Conservation (phyloP, 495 filamentous ascomycete species). For the Trichoderma erinaceum region DNA sequence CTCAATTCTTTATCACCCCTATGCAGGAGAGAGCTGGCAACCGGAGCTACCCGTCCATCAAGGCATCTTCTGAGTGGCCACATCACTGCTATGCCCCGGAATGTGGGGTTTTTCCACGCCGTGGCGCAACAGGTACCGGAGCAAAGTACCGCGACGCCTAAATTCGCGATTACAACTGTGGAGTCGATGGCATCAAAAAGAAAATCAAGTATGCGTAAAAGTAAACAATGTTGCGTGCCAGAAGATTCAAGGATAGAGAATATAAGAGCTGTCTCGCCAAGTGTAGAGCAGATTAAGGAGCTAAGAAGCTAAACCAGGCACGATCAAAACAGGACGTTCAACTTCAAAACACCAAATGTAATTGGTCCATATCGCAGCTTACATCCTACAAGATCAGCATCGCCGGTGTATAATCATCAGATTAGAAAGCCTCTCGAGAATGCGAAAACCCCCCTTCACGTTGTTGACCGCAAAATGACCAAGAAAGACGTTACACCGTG, state of each 20-base stretch:
- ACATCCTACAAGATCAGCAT: background rate
- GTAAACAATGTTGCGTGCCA: too few species aligned
- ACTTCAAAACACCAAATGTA: background rate
- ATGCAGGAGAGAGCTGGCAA: conserved; percentile 2
- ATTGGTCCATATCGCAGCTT: background rate
- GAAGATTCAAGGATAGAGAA: background rate
- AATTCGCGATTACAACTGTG: background rate
- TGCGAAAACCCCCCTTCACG: background rate
- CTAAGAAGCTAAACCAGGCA: background rate
- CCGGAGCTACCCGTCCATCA: background rate
- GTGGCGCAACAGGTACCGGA: background rate
- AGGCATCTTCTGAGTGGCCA: conserved; percentile 3
- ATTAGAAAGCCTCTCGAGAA: background rate
- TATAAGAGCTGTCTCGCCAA: background rate
- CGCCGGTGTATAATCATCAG: background rate
- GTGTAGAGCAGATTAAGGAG: background rate
- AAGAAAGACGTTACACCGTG: background rate
- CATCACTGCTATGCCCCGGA: background rate
- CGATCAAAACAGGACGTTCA: background rate
- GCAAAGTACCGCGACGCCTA: background rate
- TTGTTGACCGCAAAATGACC: background rate
- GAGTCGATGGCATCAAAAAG: background rate
- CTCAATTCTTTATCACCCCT: background rate
- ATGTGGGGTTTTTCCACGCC: background rate
- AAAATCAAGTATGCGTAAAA: background rate